A percentile compares a stretch with the other conserved stretches of the same genome.
Conservation (phyloP, 2,329 filamentous ascomycete species). For the Fusarium compactum region DNA sequence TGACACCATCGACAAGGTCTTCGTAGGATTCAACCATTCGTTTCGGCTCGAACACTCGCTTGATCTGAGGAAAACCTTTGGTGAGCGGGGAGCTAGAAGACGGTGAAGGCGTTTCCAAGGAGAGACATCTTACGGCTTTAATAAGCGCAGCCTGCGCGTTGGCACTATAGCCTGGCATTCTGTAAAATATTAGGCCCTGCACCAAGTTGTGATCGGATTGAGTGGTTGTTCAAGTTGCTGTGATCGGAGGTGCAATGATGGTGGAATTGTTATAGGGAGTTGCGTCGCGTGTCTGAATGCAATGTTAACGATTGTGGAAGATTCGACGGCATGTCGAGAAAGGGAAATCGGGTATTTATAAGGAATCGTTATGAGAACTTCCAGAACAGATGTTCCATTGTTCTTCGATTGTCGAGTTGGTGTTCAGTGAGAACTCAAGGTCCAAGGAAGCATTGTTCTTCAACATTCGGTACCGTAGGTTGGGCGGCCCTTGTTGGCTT, state of each 20-base stretch:
- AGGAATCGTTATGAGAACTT: conserved; percentile 23
- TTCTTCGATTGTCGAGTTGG: conserved; percentile 8
- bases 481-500: conserved; percentile 17
- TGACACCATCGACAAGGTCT: conserved; percentile 65
- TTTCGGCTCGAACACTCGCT: conserved; percentile 59
- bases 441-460: conserved; percentile 35
- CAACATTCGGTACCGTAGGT: conserved; percentile 29
- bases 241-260: conserved; percentile 17
- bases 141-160: conserved; percentile 67
- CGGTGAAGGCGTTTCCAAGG: not conserved
- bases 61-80: conserved; percentile 44
- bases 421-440: conserved; percentile 37
- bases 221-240: conserved; percentile 24
- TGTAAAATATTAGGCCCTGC: conserved; percentile 15
- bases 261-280: conserved; percentile 36
- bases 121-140: conserved; percentile 61
- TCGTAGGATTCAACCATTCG: conserved; percentile 62
- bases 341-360: conserved; percentile 24
- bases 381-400: conserved; percentile 33
- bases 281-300: conserved; percentile 46
- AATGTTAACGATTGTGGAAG: conserved; percentile 26
- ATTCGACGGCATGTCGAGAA: conserved; percentile 41
- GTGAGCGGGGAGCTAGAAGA: conserved; percentile 31
- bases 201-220: conserved; percentile 15
- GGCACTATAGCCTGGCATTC: conserved; percentile 56